phyloP scores from a whole-genome alignment of 768 basidiomycete species.

The Phaeolepiota aurea region DNA sequence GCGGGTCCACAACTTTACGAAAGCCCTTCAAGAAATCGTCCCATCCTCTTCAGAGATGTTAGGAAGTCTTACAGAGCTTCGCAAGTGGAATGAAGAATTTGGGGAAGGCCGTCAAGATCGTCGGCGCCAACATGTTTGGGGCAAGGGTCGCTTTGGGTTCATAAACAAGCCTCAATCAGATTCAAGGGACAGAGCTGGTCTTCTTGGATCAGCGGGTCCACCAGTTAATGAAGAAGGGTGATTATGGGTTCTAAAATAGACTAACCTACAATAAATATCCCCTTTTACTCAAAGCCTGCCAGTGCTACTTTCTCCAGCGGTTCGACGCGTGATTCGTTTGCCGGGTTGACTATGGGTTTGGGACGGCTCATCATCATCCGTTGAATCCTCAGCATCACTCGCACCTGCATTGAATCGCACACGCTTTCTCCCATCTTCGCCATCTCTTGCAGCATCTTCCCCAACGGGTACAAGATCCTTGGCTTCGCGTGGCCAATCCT shows the following conservation, averaged over 20 bases:
- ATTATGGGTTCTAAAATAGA: neutral
- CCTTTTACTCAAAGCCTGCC: no score
- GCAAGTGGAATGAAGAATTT: slow-evolving; percentile 91
- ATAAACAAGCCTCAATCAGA: slow-evolving; percentile 31
- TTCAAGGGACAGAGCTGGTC: slow-evolving; percentile 6
- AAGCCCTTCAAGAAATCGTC: slow-evolving; percentile 84
- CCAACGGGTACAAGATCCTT: slow-evolving; percentile 51
- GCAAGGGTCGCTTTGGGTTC: slow-evolving; percentile 86
- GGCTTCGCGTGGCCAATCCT: slow-evolving; percentile 51
- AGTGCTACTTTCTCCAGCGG: no score
- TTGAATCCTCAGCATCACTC: slow-evolving; percentile 38
- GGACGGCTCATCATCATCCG: slow-evolving; percentile 21
- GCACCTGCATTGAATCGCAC: slow-evolving; percentile 17
- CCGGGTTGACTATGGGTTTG: slow-evolving; percentile 11
- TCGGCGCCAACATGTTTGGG: slow-evolving; percentile 70
- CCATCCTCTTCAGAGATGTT: slow-evolving; percentile 82
- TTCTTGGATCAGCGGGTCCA: neutral
- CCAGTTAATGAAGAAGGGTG: no score
- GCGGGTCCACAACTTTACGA: slow-evolving; percentile 59
- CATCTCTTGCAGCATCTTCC: slow-evolving; percentile 58
- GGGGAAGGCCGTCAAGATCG: slow-evolving; percentile 74
- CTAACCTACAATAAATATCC: no score
- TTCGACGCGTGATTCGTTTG: no score
- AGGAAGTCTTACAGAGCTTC: slow-evolving; percentile 65
- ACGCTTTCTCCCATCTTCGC: slow-evolving; percentile 38